phyloP scores from a whole-genome alignment of 345 rosid genomes.

The Pistacia atlantica region DNA sequence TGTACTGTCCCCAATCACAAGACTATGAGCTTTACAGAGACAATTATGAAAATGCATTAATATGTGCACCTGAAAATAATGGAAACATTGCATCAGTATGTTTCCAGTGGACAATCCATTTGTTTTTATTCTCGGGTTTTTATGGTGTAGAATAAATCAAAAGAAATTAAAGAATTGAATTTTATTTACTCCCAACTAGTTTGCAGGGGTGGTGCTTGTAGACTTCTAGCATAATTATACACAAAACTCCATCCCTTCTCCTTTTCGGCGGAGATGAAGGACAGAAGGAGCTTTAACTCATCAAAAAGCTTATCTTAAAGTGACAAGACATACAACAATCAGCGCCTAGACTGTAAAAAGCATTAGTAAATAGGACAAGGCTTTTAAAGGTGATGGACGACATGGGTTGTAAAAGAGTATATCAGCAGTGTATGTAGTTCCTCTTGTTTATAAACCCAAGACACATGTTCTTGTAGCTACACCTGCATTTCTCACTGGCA shows the following conservation, averaged over 20 bases:
- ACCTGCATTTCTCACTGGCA: constrained; percentile 18
- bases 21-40: too few relatives aligned
- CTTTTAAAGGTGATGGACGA: constrained; percentile 18
- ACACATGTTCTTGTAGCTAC: constrained; percentile 1
- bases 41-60: too few relatives aligned
- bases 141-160: background rate
- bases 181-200: constrained; percentile 17
- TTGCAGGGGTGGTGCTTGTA: constrained; percentile 3
- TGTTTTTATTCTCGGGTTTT: too few relatives aligned
- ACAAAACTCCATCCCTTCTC: background rate
- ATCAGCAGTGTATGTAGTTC: constrained; percentile 10
- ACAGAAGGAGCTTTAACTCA: constrained; percentile 28
- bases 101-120: background rate
- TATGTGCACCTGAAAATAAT: too few relatives aligned
- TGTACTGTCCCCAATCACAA: too few relatives aligned
- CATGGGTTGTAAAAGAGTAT: too few relatives aligned
- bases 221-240: too few relatives aligned
- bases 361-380: background rate
- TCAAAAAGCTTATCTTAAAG: constrained; percentile 28
- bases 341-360: constrained; percentile 1
- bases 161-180: background rate
- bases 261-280: constrained; percentile 21
- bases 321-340: constrained; percentile 24
- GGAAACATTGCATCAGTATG: background rate
- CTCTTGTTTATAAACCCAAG: constrained; percentile 28